Conservation (phyloP, 2,329 filamentous ascomycete genomes). For the Westerdykella ornata region DNA sequence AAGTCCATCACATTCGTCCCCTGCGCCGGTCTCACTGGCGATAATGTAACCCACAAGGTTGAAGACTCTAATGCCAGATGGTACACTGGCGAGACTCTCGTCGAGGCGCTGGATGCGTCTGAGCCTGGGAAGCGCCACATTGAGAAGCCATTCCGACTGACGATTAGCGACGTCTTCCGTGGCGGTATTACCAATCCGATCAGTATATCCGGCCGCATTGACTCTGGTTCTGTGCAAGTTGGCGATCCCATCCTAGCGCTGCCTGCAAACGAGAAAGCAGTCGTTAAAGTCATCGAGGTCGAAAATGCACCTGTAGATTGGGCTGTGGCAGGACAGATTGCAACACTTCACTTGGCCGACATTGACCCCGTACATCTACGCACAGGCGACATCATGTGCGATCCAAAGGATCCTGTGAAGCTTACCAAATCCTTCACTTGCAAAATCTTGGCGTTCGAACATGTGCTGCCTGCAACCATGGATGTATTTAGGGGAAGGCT, state of each 20-base stretch:
- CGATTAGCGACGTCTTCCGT: constrained; percentile 80
- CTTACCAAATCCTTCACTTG: constrained; percentile 69
- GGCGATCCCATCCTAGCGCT: constrained; percentile 75
- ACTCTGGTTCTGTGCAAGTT: constrained; percentile 74
- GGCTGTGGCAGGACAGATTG: constrained; percentile 88
- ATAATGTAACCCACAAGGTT: constrained; percentile 66
- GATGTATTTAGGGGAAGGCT: constrained; percentile 83
- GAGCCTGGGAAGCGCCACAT: constrained; percentile 66
- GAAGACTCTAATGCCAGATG: constrained; percentile 54
- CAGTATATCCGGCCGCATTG: constrained; percentile 78
- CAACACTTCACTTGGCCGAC: constrained; percentile 73
- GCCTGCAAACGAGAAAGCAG: constrained; percentile 73
- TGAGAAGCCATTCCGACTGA: constrained; percentile 74
- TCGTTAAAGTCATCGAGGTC: constrained; percentile 73
- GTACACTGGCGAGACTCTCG: constrained; percentile 73
- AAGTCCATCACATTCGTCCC: constrained; percentile 84
- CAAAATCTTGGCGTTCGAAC: constrained; percentile 84
- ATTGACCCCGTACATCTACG: constrained; percentile 76
- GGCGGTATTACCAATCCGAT: constrained; percentile 72
- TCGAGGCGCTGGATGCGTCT: constrained; percentile 79
- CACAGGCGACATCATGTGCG: constrained; percentile 79
- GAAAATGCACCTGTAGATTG: constrained; percentile 70
- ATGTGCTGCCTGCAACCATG: constrained; percentile 79
- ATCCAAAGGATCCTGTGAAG: constrained; percentile 57
- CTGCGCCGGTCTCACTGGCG: constrained; percentile 80